phyloP scores from a whole-genome alignment of 306 rosid species.

The Lotus japonicus region DNA sequence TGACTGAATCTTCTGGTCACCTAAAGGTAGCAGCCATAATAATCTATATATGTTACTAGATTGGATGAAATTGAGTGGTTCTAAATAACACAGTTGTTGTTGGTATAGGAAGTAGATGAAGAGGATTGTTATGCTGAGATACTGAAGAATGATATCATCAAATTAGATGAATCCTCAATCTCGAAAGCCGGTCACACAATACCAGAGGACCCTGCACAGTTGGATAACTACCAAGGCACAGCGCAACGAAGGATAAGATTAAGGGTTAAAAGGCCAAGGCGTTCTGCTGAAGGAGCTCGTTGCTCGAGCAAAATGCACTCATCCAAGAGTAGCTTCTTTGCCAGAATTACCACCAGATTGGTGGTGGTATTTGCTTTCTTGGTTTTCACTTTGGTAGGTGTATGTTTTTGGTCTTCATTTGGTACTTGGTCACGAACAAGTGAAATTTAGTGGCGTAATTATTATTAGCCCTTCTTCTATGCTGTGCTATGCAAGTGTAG shows the following conservation, averaged over 20 bases:
- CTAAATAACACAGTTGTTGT: background rate
- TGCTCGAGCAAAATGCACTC: slow-evolving; percentile 21
- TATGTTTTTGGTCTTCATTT: slow-evolving; percentile 21
- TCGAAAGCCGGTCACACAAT: slow-evolving; percentile 23
- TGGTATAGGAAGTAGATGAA: slow-evolving; percentile 47
- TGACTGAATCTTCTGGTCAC: slow-evolving; percentile 33
- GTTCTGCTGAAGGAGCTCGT: background rate
- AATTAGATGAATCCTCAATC: slow-evolving; percentile 54
- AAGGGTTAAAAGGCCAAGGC: slow-evolving; percentile 20
- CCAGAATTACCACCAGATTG: background rate
- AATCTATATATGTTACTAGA: background rate
- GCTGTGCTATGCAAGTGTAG: background rate
- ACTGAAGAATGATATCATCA: slow-evolving; percentile 75
- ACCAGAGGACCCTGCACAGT: slow-evolving; percentile 19
- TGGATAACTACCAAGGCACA: slow-evolving; percentile 47
- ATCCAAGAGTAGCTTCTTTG: slow-evolving; percentile 8
- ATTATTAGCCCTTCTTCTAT: background rate
- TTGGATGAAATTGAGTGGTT: background rate
- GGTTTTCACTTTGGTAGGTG: slow-evolving; percentile 20
- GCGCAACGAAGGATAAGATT: slow-evolving; percentile 58
- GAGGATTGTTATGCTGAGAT: slow-evolving; percentile 80
- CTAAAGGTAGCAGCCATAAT: slow-evolving; percentile 25
- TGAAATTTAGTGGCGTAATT: background rate
- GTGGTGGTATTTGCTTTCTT: slow-evolving; percentile 17
- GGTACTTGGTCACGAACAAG: slow-evolving; percentile 33